phyloP scores from a whole-genome alignment of 805 yeast species.

The Deakozyma indianensis region DNA sequence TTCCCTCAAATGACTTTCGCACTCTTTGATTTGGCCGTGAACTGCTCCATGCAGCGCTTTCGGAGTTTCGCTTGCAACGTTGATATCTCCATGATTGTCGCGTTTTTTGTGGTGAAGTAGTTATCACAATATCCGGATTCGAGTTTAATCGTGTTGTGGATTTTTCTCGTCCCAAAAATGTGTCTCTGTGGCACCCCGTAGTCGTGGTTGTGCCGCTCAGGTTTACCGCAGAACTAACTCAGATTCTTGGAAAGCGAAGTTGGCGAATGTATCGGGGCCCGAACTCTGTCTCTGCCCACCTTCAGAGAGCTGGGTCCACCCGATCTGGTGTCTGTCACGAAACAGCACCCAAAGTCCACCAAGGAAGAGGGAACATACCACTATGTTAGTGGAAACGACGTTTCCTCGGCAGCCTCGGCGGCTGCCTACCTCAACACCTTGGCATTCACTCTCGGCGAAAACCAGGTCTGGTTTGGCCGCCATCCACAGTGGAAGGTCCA shows the following conservation, averaged over 20 bases:
- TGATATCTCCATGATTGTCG: too few relatives aligned
- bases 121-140: too few relatives aligned
- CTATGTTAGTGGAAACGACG: constrained; percentile 38
- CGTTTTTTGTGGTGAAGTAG: too few relatives aligned
- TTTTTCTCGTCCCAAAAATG: too few relatives aligned
- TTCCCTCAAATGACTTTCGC: too few relatives aligned
- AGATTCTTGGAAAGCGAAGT: constrained; percentile 33
- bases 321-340: constrained; percentile 44
- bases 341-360: constrained; percentile 26
- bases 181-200: too few relatives aligned
- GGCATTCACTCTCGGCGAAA: constrained; percentile 30
- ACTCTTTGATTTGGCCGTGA: too few relatives aligned
- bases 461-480: constrained; percentile 63
- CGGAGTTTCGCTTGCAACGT: too few relatives aligned
- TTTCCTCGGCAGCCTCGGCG: constrained; percentile 36
- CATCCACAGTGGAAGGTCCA: constrained; percentile 27
- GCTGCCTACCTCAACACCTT: constrained; percentile 42
- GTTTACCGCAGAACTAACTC: too few relatives aligned
- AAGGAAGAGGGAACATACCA: constrained; percentile 42
- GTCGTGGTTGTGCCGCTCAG: too few relatives aligned
- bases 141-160: too few relatives aligned
- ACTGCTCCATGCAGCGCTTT: too few relatives aligned
- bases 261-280: constrained; percentile 38
- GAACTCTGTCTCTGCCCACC: constrained; percentile 29
- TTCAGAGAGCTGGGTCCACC: constrained; percentile 58